phyloP scores from a whole-genome alignment of 2,329 filamentous ascomycete species.

The Colletotrichum costaricense region DNA sequence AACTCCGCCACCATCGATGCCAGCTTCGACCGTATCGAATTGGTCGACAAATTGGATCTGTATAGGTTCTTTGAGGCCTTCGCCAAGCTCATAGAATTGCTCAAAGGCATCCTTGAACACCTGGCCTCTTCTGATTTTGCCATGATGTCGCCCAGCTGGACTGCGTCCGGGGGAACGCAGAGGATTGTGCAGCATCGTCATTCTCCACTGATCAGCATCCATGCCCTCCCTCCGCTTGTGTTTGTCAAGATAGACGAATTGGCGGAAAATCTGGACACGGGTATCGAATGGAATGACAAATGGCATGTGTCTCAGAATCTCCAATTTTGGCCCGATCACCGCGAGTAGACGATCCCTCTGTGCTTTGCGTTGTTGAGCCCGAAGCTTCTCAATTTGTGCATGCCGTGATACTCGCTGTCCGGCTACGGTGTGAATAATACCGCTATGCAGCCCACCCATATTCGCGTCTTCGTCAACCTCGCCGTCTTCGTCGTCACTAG shows the following conservation, averaged over 20 bases:
- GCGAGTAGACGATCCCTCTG: slow-evolving; percentile 79
- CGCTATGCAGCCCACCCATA: slow-evolving; percentile 25
- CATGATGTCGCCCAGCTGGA: slow-evolving; percentile 73
- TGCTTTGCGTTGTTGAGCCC: slow-evolving; percentile 72
- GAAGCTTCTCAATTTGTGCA: slow-evolving; percentile 71
- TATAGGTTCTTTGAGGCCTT: slow-evolving; percentile 91
- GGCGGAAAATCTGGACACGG: slow-evolving; percentile 89
- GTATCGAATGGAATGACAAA: slow-evolving; percentile 96
- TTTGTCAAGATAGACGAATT: slow-evolving; percentile 91
- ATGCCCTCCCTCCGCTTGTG: slow-evolving; percentile 74
- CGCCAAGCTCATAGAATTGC: slow-evolving; percentile 83
- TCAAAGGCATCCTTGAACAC: slow-evolving; percentile 89
- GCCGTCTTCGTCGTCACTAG: slow-evolving; percentile 47
- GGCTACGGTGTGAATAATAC: slow-evolving; percentile 50
- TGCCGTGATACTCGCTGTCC: slow-evolving; percentile 72
- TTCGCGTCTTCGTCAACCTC: slow-evolving; percentile 42
- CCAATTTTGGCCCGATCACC: slow-evolving; percentile 84
- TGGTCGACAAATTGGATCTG: slow-evolving; percentile 96
- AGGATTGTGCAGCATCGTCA: slow-evolving; percentile 36
- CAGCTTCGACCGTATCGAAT: slow-evolving; percentile 87
- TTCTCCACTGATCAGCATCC: slow-evolving; percentile 53
- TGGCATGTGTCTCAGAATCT: slow-evolving; percentile 94
- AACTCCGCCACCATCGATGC: slow-evolving; percentile 96
- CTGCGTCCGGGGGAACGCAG: slow-evolving; percentile 43
- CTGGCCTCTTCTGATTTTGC: slow-evolving; percentile 80